Base-by-base conservation (phyloP, 2,329 filamentous ascomycete species). In the Aspergillus latus region DNA sequence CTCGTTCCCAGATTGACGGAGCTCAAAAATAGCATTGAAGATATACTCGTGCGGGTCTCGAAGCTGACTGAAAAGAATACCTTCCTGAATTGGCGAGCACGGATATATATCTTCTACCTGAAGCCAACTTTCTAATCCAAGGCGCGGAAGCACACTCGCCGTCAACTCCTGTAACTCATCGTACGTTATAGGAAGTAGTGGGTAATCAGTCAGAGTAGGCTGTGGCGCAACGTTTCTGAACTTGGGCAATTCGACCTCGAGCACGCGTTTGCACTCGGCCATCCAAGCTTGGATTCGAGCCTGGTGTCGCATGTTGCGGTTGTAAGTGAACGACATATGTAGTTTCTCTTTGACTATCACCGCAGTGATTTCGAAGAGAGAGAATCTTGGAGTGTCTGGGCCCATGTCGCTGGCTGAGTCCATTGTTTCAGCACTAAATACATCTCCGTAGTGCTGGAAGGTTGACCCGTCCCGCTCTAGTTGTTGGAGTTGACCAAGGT, bases 311-410 rank as follows among this genome's bases (percentile, higher is more conserved):
- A 80, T 81, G 34, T 75, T 64, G 6, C 71, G 65, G 59, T 81
- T 81, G 66, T 78, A 81, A 0, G 76, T 77, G 60, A 82, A 82
- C 0, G 77, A 76, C 15, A 82, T 73, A 34, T 77, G 76, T 16
- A 82, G 68, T 13, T 68, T 68, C 0, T 76, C 78, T 44, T 77
- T 73, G 16, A 77, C 72, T 6, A 82, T 70, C 26, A 80, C 76
- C 0, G 80, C 79, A 1, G 78, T 77, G 4, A 82, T 74, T 55
- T 83, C 80, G 50, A 83, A 78, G 0, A 82, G 73, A 1, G 75
- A 76, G 58, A 80, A 78, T 1, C 78, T 73, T 26, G 72, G 71
- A 3, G 77, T 78, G 8, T 72, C 61, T 13, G 70, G 66, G 3
- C 76, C 77, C 62, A 78, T 76, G 57, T 80, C 78, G 5, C 76